Evolutionary conservation across 805 yeast genomes (phyloP).

Genomic region (Teunomyces tritomae): DNA sequence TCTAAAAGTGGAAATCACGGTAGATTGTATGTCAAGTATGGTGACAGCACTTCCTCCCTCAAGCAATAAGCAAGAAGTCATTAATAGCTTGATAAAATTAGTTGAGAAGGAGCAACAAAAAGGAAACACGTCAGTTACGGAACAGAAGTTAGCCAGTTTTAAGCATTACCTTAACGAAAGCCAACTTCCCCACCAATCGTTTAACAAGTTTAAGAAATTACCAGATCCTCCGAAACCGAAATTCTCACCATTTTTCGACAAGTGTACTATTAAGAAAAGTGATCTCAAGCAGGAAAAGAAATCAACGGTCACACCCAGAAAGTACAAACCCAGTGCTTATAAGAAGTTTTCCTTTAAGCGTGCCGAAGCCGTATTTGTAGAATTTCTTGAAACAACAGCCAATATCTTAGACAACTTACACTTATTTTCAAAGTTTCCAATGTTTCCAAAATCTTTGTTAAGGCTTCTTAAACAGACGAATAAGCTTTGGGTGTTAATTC

Average conservation of each 20-base stretch:
- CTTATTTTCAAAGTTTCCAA: constrained; percentile 40
- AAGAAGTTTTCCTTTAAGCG: constrained; percentile 27
- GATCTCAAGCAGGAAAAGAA: neutral
- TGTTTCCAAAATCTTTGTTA: constrained; percentile 36
- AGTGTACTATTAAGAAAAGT: constrained; percentile 23
- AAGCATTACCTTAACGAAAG: constrained; percentile 21
- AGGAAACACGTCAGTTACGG: constrained; percentile 38
- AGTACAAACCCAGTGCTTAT: constrained; percentile 7
- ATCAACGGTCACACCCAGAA: neutral
- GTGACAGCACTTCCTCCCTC: neutral
- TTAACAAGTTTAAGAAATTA: constrained; percentile 6
- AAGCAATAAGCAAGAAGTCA: constrained; percentile 21
- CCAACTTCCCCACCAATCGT: constrained; percentile 9
- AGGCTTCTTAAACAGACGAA: constrained; percentile 40
- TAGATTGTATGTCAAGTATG: neutral
- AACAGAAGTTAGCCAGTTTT: constrained; percentile 34
- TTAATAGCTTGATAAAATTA: constrained; percentile 25
- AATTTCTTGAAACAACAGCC: constrained; percentile 35
- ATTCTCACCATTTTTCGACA: constrained; percentile 34
- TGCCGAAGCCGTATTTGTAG: constrained; percentile 28
- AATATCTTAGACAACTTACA: constrained; percentile 41
- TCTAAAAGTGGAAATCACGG: neutral
- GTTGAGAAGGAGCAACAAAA: constrained; percentile 37
- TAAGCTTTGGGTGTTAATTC: constrained; percentile 41
- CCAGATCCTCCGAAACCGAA: constrained; percentile 29